Conservation (phyloP, 2,329 filamentous ascomycete species). For the Myriangium duriaei region DNA sequence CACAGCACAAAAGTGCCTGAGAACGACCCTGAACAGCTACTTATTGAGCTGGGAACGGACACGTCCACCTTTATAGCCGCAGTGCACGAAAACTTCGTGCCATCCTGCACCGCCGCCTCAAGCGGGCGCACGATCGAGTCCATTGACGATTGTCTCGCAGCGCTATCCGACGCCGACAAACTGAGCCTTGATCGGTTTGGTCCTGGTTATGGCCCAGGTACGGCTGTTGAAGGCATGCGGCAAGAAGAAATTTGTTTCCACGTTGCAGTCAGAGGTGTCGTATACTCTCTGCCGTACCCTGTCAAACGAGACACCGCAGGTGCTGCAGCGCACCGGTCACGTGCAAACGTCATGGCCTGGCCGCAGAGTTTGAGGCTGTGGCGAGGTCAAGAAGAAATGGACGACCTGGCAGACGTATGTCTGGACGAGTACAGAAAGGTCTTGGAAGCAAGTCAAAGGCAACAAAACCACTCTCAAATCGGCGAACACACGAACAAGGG, state of each 20-base stretch:
- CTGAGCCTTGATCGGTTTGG: slow-evolving; percentile 62
- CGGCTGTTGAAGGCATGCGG: slow-evolving; percentile 57
- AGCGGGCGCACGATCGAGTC: slow-evolving; percentile 57
- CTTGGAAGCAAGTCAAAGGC: slow-evolving; percentile 24
- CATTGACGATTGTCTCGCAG: slow-evolving; percentile 73
- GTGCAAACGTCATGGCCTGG: slow-evolving; percentile 74
- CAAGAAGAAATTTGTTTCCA: slow-evolving; percentile 95
- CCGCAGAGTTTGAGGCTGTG: slow-evolving; percentile 74
- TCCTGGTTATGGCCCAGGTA: slow-evolving; percentile 34
- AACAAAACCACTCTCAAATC: no score
- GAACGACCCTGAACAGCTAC: slow-evolving; percentile 51
- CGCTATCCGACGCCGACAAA: slow-evolving; percentile 77
- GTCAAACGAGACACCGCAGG: slow-evolving; percentile 50
- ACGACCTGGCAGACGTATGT: slow-evolving; percentile 59
- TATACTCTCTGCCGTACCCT: slow-evolving; percentile 74
- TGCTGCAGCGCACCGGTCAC: slow-evolving; percentile 19
- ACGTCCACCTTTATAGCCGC: slow-evolving; percentile 80
- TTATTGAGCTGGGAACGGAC: slow-evolving; percentile 89
- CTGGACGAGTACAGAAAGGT: slow-evolving; percentile 41
- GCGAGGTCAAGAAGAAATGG: slow-evolving; percentile 70
- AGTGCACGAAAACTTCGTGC: slow-evolving; percentile 82
- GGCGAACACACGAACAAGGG: background rate
- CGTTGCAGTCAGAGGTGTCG: slow-evolving; percentile 70
- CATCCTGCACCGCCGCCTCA: slow-evolving; percentile 59
- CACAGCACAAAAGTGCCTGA: slow-evolving; percentile 32